Evolutionary conservation across 495 filamentous ascomycete genomes (phyloP), one percentile per base, ranked within the genome.

Genomic region (Lasiosphaeriaceae sp.): DNA sequence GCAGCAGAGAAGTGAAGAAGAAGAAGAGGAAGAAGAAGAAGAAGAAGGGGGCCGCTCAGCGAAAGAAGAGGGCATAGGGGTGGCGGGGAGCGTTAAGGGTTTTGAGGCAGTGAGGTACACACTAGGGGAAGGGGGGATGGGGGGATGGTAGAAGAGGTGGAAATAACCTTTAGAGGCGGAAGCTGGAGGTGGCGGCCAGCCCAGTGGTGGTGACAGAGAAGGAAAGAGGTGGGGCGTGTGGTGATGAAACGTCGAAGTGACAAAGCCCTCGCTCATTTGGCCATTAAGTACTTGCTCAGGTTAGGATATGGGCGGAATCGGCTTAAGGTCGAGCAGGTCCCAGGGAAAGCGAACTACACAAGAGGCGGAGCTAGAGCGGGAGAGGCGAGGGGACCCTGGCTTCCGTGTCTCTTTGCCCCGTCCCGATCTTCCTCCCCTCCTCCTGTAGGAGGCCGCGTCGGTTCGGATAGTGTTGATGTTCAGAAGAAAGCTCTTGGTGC

Each of bases 131-230:
- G 26, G 26, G 26, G 26, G 26, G 4, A 31, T n/a, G n/a, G n/a
- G n/a, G 39, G 39, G 60, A 59, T 55, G 58, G 50, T 61, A 61
- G 55, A 60, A 66, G 66, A 69, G 63, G 71, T 73, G 73, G 67
- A 71, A 77, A 77, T 71, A 78, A 77, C 75, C 74, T 76, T 78
- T 52, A 64, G 64, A 71, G 67, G 67, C 71, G 64, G 59, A 76
- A 78, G 76, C 76, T 77, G 76, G 77, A 69, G 65, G 70, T 73
- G 75, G 60, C 76, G 75, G 74, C 76, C 75, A 80, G 74, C 76
- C 77, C 67, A 74, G 74, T 76, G 63, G 62, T 66, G 61, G 67
- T 62, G 66, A 66, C 55, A 63, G 50, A 61, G 65, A 57, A 54
- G 64, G 68, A 71, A 72, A 65, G 64, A 68, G 68, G 70, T 73